Conservation (phyloP, 2,329 filamentous ascomycete species). For the Chaetomiaceae sp. region DNA sequence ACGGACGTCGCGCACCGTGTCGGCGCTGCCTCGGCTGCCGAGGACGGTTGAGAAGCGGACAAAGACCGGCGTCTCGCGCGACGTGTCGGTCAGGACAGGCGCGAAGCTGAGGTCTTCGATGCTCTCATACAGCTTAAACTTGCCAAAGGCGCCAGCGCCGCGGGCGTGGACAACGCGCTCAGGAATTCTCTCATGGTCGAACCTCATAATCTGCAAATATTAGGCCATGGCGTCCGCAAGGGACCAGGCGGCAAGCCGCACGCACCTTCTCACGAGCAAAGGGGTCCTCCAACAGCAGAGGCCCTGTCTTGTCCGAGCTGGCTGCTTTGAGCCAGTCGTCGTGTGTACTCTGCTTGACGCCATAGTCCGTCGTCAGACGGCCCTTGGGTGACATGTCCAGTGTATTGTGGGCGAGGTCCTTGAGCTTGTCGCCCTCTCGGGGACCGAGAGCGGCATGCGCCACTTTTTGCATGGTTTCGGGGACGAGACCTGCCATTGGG, state of each 20-base stretch:
- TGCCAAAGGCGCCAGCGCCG: constrained; percentile 37
- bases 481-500: constrained; percentile 7
- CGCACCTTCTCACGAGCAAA: constrained; percentile 65
- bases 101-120: constrained; percentile 60
- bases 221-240: neutral
- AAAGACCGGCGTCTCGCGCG: constrained; percentile 58
- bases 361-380: constrained; percentile 71
- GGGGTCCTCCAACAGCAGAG: constrained; percentile 65
- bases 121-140: constrained; percentile 62
- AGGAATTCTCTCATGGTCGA: constrained; percentile 56
- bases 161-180: constrained; percentile 34
- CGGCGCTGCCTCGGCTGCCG: constrained; percentile 69
- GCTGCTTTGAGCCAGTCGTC: constrained; percentile 73
- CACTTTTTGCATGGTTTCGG: constrained; percentile 26
- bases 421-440: constrained; percentile 49
- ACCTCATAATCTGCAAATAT: constrained; percentile 61
- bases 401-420: constrained; percentile 56
- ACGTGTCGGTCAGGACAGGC: constrained; percentile 41
- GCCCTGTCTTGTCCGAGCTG: constrained; percentile 60
- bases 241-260: too few species aligned
- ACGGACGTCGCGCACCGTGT: constrained; percentile 78
- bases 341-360: constrained; percentile 66
- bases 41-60: constrained; percentile 75
- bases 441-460: constrained; percentile 39
- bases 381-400: constrained; percentile 55